phyloP scores from a whole-genome alignment of 2,329 filamentous ascomycete species.

The Zymoseptoria tritici region DNA sequence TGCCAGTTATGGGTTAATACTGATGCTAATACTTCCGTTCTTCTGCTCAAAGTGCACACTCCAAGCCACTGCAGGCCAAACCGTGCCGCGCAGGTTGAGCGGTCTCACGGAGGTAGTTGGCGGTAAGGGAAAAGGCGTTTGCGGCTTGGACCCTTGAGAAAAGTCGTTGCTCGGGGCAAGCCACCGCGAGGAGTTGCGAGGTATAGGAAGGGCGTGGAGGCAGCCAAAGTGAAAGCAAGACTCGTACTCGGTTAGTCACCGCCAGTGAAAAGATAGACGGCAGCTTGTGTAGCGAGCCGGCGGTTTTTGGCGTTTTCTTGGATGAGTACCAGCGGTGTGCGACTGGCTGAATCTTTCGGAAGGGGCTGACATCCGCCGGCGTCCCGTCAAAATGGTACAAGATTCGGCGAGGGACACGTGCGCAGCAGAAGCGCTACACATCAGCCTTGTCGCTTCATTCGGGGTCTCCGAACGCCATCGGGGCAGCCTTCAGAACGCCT shows the following conservation, averaged over 20 bases:
- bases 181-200: background rate
- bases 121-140: conserved; percentile 5
- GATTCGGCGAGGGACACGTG: background rate
- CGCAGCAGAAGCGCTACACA: background rate
- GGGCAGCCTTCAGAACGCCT: background rate
- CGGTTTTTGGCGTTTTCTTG: background rate
- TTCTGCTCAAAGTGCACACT: no score
- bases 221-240: background rate
- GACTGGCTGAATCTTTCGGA: background rate
- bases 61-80: no score
- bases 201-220: background rate
- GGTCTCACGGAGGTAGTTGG: no score
- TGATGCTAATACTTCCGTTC: no score
- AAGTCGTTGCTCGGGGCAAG: background rate
- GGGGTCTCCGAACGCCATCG: background rate
- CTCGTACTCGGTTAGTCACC: background rate
- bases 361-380: background rate
- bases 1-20: background rate
- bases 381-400: background rate
- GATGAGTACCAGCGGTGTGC: background rate
- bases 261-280: background rate
- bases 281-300: background rate
- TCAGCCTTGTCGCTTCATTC: background rate
- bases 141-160: background rate
- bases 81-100: no score